phyloP scores from a whole-genome alignment of 148 eudicot species.

The Chenopodium album region DNA sequence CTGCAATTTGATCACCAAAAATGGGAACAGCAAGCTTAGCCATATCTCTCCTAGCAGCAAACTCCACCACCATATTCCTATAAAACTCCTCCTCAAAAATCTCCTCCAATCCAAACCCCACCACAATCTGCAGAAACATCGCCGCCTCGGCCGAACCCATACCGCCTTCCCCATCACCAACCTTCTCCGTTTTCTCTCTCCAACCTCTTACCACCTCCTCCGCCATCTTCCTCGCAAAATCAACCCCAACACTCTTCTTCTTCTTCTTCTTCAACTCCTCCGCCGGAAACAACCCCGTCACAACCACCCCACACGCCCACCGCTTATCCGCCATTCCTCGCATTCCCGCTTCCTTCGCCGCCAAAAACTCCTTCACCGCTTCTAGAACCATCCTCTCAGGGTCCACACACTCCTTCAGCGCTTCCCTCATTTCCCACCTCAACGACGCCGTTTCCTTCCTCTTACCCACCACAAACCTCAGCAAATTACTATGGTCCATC shows the following conservation, averaged over 20 bases:
- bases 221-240: slow-evolving; percentile 33
- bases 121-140: slow-evolving; percentile 54
- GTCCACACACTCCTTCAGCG: slow-evolving; percentile 44
- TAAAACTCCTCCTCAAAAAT: slow-evolving; percentile 47
- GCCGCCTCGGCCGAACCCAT: slow-evolving; percentile 51
- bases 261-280: slow-evolving; percentile 29
- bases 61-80: slow-evolving; percentile 48
- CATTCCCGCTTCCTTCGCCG: slow-evolving; percentile 22
- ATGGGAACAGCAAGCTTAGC: slow-evolving; percentile 53
- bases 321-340: slow-evolving; percentile 38
- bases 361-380: slow-evolving; percentile 47
- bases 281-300: slow-evolving; percentile 38
- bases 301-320: slow-evolving; percentile 47
- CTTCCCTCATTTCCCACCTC: slow-evolving; percentile 33
- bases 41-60: slow-evolving; percentile 51
- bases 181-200: slow-evolving; percentile 36
- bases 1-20: slow-evolving; percentile 49
- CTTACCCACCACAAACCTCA: slow-evolving; percentile 35
- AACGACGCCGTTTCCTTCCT: slow-evolving; percentile 39
- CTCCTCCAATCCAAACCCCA: slow-evolving; percentile 54
- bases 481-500: slow-evolving; percentile 40
- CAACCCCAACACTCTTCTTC: slow-evolving; percentile 15
- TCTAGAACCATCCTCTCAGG: slow-evolving; percentile 45
- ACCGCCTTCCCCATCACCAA: slow-evolving; percentile 20
- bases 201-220: slow-evolving; percentile 37